Base-by-base conservation (phyloP, 164 flowering plant species). In the Liquidambar formosana region DNA sequence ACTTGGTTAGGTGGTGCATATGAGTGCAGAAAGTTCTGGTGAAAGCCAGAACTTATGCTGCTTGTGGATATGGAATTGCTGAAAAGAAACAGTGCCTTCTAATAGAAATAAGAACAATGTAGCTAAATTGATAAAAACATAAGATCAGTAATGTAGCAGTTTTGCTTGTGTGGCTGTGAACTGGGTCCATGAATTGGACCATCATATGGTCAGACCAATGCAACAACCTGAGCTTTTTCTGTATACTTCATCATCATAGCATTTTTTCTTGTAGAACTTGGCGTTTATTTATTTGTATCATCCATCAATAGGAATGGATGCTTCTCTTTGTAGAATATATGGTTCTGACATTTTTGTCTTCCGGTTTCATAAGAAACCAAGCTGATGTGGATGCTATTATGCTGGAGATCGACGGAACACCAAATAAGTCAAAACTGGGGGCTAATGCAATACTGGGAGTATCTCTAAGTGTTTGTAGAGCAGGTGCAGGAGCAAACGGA, bases 401-500 rank as follows among this genome's bases (percentile, higher is more conserved):
- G 94, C 78, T 92, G 65, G 99, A 95, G 70, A 70, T 95, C 70
- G 99, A 95, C 75, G 99, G 97, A 61, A 95, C 99, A 66, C 92
- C 88, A 66, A 92, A 95, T 71, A 93, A 92, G 80, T 88, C 97
- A 41, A 89, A 86, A 71, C 62, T 95, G 1, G 99, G 99, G 67
- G 99, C 97, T 5, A 95, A 95, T 84, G 95, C 99, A 5, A 91
- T 90, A 65, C 79, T 95, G 48, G 99, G 96, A 73, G 95, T 93
- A 45, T 95, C 99, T 21, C 81, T 93, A 21, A 90, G 96, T 61
- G 86, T 90, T 12, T 95, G 99, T 71, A 84, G 96, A 79, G 99
- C 99, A 46, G 99, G 99, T 70, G 97, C 99, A 10, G 99, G 94
- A 61, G 97, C 95, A 10, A 93, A 91, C 74, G 94, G 91, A 54